These are phyloP conservation scores for Haberlea rhodopensis DNA, from an alignment of 257 asterid genomes.

Conservation along the genomic window DNA sequence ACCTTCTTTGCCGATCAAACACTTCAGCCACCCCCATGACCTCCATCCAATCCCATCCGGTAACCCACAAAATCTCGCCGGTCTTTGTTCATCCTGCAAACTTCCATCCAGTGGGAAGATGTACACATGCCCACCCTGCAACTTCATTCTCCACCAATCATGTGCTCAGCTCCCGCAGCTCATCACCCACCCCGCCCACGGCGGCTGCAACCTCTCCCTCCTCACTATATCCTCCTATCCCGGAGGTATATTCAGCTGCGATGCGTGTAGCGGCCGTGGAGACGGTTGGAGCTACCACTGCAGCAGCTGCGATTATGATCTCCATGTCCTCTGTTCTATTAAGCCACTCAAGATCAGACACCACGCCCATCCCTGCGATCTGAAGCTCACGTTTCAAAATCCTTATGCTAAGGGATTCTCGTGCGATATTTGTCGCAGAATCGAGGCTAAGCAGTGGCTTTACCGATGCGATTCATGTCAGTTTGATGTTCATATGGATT, in stretches of 20 bases:
- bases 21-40: conserved; percentile 54
- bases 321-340: conserved; percentile 54
- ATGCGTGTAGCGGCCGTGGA: conserved; percentile 50
- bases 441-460: conserved; percentile 58
- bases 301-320: conserved; percentile 46
- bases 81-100: conserved; percentile 53
- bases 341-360: conserved; percentile 43
- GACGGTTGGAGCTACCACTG: conserved; percentile 68
- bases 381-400: conserved; percentile 42
- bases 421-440: conserved; percentile 48
- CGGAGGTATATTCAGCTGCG: conserved; percentile 54
- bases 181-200: conserved; percentile 62
- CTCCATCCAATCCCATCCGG: conserved; percentile 33
- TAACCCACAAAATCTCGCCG: conserved; percentile 17
- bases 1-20: conserved; percentile 25
- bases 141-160: conserved; percentile 48
- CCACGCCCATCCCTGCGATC: conserved; percentile 49
- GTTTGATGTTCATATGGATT: conserved; percentile 57
- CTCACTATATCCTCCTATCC: conserved; percentile 40
- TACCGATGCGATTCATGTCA: conserved; percentile 56
- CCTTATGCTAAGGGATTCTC: conserved; percentile 54
- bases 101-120: conserved; percentile 40
- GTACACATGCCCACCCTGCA: conserved; percentile 60
- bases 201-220: conserved; percentile 48
- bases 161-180: conserved; percentile 43